Base-by-base conservation (phyloP, 345 rosid species). In the Citropsis articulata region DNA sequence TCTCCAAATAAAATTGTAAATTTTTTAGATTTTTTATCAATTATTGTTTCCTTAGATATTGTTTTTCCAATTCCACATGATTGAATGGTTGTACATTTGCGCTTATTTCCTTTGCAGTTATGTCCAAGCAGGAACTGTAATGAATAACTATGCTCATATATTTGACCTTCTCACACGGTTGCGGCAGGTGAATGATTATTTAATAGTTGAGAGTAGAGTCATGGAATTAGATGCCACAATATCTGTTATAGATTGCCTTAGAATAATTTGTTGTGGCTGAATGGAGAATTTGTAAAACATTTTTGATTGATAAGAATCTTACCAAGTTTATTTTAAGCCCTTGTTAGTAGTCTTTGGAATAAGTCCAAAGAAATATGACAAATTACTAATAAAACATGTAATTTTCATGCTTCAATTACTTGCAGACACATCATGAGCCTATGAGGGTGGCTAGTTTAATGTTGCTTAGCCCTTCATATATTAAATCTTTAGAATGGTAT, bases 91-190 rank as follows among this genome's bases (percentile, higher is more conserved):
- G 7, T 65, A 27, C 22, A 6, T 70, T 60, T 57, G 55, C 16
- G 36, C 18, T 35, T 66, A 79, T 77, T 80, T 77, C n/a, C 48
- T 77, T 77, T 85, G 83, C 91, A 96, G 99, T 73, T 96, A 92
- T 84, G 84, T 91, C 63, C 81, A 87, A 75, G 91, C 93, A 63
- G 99, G 99, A 78, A 96, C 97, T 60, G 78, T 96, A 76, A 86
- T 90, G 97, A 91, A 96, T 84, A 96, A 96, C 79, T 94, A 90
- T 82, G 99, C 97, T 57, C 97, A 92, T 84, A 96, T 96, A 81
- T 96, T 96, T 86, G 99, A 94, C 78, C 98, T 94, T 77, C 95
- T 96, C 30, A 94, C 97, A 8, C 99, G 98, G 70, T 80, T 96
- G 90, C 93, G 99, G 73, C 99, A 92, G 97, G 99, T 92, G 74